phyloP scores from a whole-genome alignment of 176 grass and related monocot genomes.

The Guadua angustifolia region DNA sequence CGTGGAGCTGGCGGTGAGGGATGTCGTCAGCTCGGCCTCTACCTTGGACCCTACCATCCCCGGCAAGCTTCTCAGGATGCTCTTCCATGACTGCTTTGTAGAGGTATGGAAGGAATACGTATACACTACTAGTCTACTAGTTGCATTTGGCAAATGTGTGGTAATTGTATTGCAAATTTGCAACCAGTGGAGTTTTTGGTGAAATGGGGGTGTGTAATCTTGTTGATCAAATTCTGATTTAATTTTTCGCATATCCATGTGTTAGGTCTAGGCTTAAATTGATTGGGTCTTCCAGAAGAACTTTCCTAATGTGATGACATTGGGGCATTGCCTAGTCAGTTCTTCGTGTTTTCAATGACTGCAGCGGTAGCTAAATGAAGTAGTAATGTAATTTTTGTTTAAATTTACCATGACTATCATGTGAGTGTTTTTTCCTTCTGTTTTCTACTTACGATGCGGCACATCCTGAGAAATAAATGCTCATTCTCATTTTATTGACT shows the following conservation, averaged over 20 bases:
- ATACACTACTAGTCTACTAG: neutral
- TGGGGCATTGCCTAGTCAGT: no score
- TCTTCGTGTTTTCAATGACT: neutral
- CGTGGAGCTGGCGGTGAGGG: constrained; percentile 70
- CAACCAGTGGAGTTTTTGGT: neutral
- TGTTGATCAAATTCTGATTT: neutral
- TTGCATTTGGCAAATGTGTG: neutral
- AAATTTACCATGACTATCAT: neutral
- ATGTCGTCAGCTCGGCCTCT: constrained; percentile 65
- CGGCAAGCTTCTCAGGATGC: constrained; percentile 83
- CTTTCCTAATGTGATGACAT: neutral
- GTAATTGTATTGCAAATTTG: neutral
- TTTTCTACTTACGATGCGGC: no score
- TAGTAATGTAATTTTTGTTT: neutral
- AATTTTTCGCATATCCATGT: neutral
- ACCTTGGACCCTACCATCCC: constrained; percentile 61
- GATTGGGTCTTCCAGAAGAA: neutral
- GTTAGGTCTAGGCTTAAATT: constrained; percentile 32
- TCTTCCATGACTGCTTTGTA: constrained; percentile 97
- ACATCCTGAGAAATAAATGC: no score
- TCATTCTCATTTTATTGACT: neutral
- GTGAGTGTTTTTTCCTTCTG: no score
- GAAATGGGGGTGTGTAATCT: neutral
- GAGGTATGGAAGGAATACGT: constrained; percentile 43
- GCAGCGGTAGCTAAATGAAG: neutral